Evolutionary conservation across 495 filamentous ascomycete species (phyloP).

Genomic region (Aspergillus steynii): DNA sequence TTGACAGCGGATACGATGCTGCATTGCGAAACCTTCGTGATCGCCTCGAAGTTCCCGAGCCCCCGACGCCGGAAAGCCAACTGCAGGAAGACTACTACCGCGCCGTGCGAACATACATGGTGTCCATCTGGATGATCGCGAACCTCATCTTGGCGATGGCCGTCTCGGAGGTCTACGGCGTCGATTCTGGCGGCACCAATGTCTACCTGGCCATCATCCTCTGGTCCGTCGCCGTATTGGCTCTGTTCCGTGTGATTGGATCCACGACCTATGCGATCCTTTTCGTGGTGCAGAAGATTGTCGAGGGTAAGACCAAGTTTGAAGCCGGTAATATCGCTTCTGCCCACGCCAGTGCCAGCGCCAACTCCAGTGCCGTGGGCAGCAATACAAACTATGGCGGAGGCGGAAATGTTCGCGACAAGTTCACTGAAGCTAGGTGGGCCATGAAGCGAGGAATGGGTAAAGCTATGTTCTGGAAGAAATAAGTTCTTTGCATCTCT

Average conservation of each 20-base stretch:
- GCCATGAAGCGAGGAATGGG: conserved; percentile 32
- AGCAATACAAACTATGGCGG: conserved; percentile 36
- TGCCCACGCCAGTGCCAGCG: conserved; percentile 24
- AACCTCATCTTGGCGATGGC: conserved; percentile 94
- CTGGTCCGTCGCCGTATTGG: conserved; percentile 86
- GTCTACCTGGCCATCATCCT: conserved; percentile 91
- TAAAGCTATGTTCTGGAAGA: conserved; percentile 50
- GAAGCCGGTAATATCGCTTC: conserved; percentile 43
- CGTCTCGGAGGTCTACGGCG: conserved; percentile 81
- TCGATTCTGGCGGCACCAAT: conserved; percentile 68
- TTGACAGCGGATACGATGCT: conserved; percentile 96
- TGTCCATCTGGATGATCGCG: conserved; percentile 90
- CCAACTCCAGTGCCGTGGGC: conserved; percentile 26
- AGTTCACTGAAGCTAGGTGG: conserved; percentile 40
- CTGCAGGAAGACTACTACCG: conserved; percentile 98
- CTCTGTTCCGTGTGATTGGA: conserved; percentile 80
- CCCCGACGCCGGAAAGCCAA: conserved; percentile 68
- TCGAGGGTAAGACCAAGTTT: conserved; percentile 78
- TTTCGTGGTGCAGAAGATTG: conserved; percentile 77
- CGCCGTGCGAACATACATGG: conserved; percentile 97
- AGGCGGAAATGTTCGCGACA: conserved; percentile 37
- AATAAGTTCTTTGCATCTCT: conserved; percentile 28
- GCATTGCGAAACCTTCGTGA: conserved; percentile 95
- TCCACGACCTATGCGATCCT: conserved; percentile 79
- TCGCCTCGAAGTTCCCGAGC: conserved; percentile 73